phyloP scores from a whole-genome alignment of 352 stramenopile species.

The Blastocystis sp. region DNA sequence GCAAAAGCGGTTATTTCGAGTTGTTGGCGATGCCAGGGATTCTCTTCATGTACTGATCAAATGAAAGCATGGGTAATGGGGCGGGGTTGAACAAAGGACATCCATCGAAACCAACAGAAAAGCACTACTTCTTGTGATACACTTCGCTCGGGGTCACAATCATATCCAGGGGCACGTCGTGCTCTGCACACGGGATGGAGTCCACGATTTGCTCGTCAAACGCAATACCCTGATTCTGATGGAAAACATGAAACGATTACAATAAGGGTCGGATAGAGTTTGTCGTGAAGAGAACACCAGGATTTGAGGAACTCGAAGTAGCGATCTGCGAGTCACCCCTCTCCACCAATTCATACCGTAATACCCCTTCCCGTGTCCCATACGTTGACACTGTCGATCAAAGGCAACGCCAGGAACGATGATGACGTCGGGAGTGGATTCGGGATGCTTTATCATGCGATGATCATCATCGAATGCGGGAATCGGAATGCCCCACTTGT shows the following conservation, averaged over 20 bases:
- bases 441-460: constrained; percentile 52
- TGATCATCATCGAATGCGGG: constrained; percentile 21
- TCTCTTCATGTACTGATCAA: background rate
- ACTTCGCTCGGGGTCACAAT: background rate
- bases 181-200: constrained; percentile 6
- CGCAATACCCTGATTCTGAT: constrained; percentile 21
- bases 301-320: constrained; percentile 53
- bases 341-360: constrained; percentile 43
- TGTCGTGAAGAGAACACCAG: constrained; percentile 38
- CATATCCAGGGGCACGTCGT: constrained; percentile 55
- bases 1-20: constrained; percentile 60
- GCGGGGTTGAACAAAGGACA: background rate
- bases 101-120: background rate
- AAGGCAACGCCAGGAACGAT: constrained; percentile 74
- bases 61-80: background rate
- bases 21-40: background rate
- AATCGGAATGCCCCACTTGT: constrained; percentile 73
- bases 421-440: constrained; percentile 68
- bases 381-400: constrained; percentile 61
- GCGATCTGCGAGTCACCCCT: constrained; percentile 17
- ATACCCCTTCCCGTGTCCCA: constrained; percentile 71
- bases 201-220: constrained; percentile 74
- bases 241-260: background rate
- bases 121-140: constrained; percentile 3
- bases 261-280: constrained; percentile 46